Evolutionary conservation across 2,329 filamentous ascomycete genomes (phyloP).

Genomic region (Zymoseptoria passerinii): DNA sequence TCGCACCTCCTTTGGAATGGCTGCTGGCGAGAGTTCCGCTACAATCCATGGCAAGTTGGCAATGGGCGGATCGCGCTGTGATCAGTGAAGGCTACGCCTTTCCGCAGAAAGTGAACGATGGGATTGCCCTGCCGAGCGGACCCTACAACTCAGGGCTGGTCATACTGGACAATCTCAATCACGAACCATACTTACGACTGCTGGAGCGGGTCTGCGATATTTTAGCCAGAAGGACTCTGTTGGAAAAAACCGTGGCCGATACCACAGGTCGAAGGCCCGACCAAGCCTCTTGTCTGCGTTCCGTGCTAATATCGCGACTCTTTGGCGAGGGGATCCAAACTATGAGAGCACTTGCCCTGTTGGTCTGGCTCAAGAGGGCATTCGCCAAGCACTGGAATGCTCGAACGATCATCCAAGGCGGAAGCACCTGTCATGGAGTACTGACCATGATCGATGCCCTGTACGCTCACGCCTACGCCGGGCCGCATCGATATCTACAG

Average conservation of each 20-base stretch:
- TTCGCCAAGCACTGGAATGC: constrained; percentile 12
- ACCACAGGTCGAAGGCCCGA: neutral
- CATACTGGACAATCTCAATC: constrained; percentile 11
- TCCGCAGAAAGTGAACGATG: constrained; percentile 6
- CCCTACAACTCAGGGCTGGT: constrained; percentile 12
- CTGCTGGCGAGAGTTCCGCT: constrained; percentile 6
- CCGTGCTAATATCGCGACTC: neutral
- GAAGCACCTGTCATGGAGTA: constrained; percentile 5
- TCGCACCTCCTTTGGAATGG: constrained; percentile 6
- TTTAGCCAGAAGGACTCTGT: neutral
- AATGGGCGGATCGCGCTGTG: constrained; percentile 12
- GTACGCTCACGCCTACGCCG: neutral
- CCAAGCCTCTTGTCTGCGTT: neutral
- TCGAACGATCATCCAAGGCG: neutral
- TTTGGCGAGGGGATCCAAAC: neutral
- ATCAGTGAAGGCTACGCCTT: constrained; percentile 14
- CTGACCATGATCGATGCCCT: constrained; percentile 7
- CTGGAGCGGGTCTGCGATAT: constrained; percentile 4
- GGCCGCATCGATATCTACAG: neutral
- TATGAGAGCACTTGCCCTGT: neutral
- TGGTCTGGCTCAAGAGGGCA: constrained; percentile 15
- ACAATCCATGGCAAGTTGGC: constrained; percentile 6
- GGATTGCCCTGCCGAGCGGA: constrained; percentile 4
- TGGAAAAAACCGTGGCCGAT: neutral
- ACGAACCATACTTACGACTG: constrained; percentile 9